Evolutionary conservation across 768 basidiomycete genomes (phyloP), one percentile per base, ranked within the genome.

Genomic region (Brasilioporus rufonigricans): DNA sequence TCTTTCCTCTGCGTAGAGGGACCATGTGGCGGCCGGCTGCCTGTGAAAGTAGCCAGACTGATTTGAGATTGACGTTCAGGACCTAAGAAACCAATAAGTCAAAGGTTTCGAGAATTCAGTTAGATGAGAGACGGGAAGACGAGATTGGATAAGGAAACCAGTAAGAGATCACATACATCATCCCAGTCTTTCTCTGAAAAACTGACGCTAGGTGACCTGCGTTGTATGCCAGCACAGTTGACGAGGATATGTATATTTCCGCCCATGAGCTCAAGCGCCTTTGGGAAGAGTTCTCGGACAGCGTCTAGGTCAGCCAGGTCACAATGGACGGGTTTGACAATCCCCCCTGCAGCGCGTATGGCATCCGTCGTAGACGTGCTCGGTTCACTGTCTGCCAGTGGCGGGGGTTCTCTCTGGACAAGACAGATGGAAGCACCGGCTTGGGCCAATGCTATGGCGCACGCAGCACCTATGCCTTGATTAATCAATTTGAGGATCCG

Each of bases 1-100:
- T 84, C 68, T 87, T 86, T 31, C 92, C 75, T 71, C 90, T 70
- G 70, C 76, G 77, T 62, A 74, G 83, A 50, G 78, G 84, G 12
- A 94, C 83, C 93, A 95, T 95, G 74, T 97, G 94, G 58, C 80
- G 76, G 13, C 91, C 93, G n/a, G 88, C 89, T 47, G 91, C 88
- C 71, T 89, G 89, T 16, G 84, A 85, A 58, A 95, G 86, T 27
- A 92, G 79, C 82, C 88, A 97, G 54, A 81, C 84, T 9, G 91
- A 83, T 71, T 91, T 93, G 67, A 97, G 83, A 76, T 97, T 97
- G 61, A 91, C 83, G 62, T 89, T 80, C 55, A 94, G 76, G 52
- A 93, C 91, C 90, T 91, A 62, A 39, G 44, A 61, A 50, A 41
- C 53, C 47, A 45, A 47, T 45, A 31, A 49, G 53, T 52, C 18